Evolutionary conservation across 345 rosid species (phyloP).

Genomic region (Eutrema heterophyllum): DNA sequence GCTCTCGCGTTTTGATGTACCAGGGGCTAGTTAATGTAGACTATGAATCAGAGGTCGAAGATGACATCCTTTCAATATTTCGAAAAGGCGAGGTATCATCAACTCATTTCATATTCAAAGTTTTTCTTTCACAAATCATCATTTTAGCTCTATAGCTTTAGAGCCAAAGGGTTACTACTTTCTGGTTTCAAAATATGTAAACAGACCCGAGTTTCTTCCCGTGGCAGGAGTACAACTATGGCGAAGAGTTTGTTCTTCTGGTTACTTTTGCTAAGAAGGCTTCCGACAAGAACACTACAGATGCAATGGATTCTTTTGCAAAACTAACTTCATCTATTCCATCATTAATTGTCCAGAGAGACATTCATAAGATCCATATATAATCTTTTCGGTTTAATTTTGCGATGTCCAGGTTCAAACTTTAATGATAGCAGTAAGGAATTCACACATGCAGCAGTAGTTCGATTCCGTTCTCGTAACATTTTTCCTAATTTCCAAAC

Average conservation of each 20-base stretch:
- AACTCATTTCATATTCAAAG: background rate
- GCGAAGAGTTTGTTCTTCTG: constrained; percentile 74
- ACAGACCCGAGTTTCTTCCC: constrained; percentile 6
- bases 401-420: constrained; percentile 56
- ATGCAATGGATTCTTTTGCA: constrained; percentile 59
- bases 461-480: constrained; percentile 68
- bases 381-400: background rate
- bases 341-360: constrained; percentile 71
- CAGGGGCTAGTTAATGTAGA: constrained; percentile 71
- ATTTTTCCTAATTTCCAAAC: background rate
- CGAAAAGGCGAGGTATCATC: constrained; percentile 83
- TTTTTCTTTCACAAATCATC: background rate
- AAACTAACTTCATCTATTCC: constrained; percentile 45
- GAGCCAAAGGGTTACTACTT: background rate
- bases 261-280: constrained; percentile 52
- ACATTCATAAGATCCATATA: background rate
- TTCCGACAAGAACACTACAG: constrained; percentile 43
- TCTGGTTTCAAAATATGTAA: constrained; percentile 1
- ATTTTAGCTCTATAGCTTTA: background rate
- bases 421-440: constrained; percentile 51
- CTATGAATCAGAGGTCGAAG: constrained; percentile 84
- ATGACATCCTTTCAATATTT: constrained; percentile 73
- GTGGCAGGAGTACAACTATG: constrained; percentile 75
- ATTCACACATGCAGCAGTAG: constrained; percentile 63
- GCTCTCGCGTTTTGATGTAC: background rate